Percentiles rank a stretch among this genome's conserved stretches.
phyloP scores from a whole-genome alignment of 192 early-diverging fungal genomes.

The Podila verticillata region DNA sequence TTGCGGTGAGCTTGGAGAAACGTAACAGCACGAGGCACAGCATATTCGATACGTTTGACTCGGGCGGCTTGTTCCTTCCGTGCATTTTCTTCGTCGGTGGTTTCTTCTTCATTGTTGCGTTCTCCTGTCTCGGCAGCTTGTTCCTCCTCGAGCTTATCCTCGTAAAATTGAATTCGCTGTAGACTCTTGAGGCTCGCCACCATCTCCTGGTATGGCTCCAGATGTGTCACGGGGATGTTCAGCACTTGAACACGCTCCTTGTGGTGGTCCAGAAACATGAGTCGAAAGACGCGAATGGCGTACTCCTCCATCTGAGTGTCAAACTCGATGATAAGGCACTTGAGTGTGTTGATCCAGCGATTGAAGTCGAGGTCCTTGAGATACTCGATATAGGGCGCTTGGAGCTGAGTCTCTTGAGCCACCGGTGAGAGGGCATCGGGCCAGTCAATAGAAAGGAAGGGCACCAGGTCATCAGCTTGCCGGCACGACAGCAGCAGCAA shows the following conservation, averaged over 20 bases:
- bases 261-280: conserved; percentile 36
- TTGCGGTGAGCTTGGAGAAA: conserved; percentile 13
- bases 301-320: conserved; percentile 15
- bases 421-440: conserved; percentile 19
- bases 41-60: conserved; percentile 6
- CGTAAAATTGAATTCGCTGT: conserved; percentile 22
- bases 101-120: background rate
- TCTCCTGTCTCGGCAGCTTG: background rate
- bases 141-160: conserved; percentile 8
- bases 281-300: conserved; percentile 12
- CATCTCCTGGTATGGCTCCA: conserved; percentile 18
- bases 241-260: conserved; percentile 8
- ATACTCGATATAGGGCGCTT: conserved; percentile 20
- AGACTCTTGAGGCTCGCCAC: conserved; percentile 10
- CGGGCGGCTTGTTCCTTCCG: conserved; percentile 1
- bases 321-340: conserved; percentile 4
- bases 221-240: conserved; percentile 29
- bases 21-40: background rate
- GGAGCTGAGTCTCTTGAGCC: background rate
- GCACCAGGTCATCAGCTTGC: conserved; percentile 15
- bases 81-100: background rate
- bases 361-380: conserved; percentile 21
- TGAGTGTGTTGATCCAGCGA: conserved; percentile 25
- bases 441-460: conserved; percentile 38
- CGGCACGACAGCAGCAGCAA: conserved; percentile 28